Base-by-base conservation (phyloP, 495 filamentous ascomycete genomes). In the Thozetella sp. region DNA sequence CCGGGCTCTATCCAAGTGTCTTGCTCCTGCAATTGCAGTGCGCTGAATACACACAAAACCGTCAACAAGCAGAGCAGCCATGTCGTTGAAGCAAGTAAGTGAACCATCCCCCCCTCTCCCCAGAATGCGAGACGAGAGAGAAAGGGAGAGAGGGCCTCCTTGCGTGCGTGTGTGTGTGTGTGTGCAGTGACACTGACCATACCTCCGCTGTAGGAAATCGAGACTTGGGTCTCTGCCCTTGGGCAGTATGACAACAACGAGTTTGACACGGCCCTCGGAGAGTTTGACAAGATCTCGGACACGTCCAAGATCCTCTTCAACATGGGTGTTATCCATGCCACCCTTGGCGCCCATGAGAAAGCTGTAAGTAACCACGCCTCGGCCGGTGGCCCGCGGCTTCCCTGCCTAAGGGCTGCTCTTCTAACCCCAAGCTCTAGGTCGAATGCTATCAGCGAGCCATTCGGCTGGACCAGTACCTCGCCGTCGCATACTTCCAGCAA, bases 281-380 rank as follows among this genome's bases (percentile, higher is more conserved):
- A 86, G 56, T 99, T 99, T 68, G 90, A 91, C 54, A 81, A 78
- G 56, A 97, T 98, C 67, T 82, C 92, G 55, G 96, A 98, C 71
- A 99, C 95, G 2, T 97, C 96, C 53, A 98, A 97, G 81, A 99
- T 99, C 58, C 80, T 96, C 45, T 99, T 99, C 82, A 99, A 99
- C 71, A 95, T 93, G 76, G 95, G 96, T 55, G 95, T 99, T 52
- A 98, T 99, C 72, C 92, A 95, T 83, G 95, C 95, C 11, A 98
- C 95, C 0, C 77, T 99, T n/a, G 96, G 95, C 59, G 91, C 97
- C 70, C 95, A 99, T 78, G 90, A 92, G 64, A 91, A 88, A 81
- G 95, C 95, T 64, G 95, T 99, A 83, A 68, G 92, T 83, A 48
- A n/a, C 37, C n/a, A 15, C 27, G n/a, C 30, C 22, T 27, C 26